phyloP scores from a whole-genome alignment of 192 early-diverging fungal species.

The Coemansia sp. region DNA sequence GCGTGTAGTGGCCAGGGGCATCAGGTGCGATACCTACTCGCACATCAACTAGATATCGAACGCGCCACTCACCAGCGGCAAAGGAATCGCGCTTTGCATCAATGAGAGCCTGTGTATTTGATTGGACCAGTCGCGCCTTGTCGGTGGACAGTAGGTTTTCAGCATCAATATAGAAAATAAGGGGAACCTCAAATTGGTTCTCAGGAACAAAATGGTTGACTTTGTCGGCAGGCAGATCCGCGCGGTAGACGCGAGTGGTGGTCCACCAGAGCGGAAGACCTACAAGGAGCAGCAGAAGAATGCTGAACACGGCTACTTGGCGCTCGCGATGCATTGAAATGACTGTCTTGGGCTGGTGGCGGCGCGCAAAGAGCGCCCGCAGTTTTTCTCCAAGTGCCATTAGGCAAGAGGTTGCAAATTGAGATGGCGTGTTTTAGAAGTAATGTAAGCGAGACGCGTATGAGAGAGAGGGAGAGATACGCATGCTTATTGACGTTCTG shows the following conservation, averaged over 20 bases:
- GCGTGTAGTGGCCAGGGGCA: conserved; percentile 37
- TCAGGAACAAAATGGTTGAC: conserved; percentile 19
- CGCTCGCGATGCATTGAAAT: conserved; percentile 46
- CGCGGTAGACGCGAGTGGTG: conserved; percentile 52
- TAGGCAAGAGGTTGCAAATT: not conserved
- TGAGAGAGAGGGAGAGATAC: not conserved
- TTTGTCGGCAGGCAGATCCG: conserved; percentile 27
- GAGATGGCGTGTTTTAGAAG: not conserved
- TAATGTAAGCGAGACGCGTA: not conserved
- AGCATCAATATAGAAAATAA: conserved; percentile 32
- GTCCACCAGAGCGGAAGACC: conserved; percentile 56
- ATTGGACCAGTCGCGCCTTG: conserved; percentile 2
- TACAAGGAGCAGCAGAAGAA: conserved; percentile 26
- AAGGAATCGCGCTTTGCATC: conserved; percentile 12
- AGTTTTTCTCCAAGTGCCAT: conserved; percentile 25
- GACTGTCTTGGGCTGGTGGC: conserved; percentile 19
- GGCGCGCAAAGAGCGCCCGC: conserved; percentile 22
- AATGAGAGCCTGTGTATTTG: conserved; percentile 8
- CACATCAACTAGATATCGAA: conserved; percentile 9
- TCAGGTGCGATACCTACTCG: conserved; percentile 10
- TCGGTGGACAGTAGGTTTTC: conserved; percentile 7
- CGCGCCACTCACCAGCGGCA: conserved; percentile 21
- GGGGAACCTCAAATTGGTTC: conserved; percentile 19
- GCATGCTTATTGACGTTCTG: not conserved
- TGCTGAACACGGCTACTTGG: conserved; percentile 41